Percentiles rank a stretch among this genome's conserved stretches.
Conservation (phyloP, 2,329 filamentous ascomycete genomes). For the Trichoderma breve region DNA sequence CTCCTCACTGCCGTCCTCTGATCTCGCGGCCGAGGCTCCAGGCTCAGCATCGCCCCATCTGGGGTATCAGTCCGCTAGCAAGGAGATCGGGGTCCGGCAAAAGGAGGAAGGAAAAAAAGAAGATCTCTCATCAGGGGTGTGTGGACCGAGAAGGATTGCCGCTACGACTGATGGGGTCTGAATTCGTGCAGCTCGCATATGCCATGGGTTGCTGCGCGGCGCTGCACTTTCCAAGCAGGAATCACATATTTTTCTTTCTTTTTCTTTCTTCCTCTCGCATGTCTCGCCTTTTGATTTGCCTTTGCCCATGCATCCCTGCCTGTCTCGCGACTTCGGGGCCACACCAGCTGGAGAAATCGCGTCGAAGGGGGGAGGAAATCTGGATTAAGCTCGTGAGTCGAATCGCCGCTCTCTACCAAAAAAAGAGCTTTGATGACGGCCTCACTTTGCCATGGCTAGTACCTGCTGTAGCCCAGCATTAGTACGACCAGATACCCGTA, state of each 20-base stretch:
- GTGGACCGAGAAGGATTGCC: neutral
- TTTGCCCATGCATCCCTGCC: neutral
- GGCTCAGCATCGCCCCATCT: neutral
- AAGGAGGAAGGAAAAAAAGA: neutral
- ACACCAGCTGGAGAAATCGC: neutral
- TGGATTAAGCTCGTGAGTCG: neutral
- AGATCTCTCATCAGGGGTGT: neutral
- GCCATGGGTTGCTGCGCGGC: neutral
- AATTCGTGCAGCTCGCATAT: neutral
- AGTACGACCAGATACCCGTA: neutral
- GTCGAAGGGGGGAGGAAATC: neutral
- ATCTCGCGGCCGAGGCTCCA: neutral
- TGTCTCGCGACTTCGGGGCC: neutral
- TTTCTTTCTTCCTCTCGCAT: neutral
- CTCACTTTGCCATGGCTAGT: neutral
- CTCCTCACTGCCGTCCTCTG: neutral
- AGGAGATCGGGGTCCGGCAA: conserved; percentile 9
- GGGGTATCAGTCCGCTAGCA: neutral
- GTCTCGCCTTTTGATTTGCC: neutral
- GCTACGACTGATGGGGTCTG: neutral
- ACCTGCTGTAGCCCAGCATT: neutral
- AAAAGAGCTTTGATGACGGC: neutral
- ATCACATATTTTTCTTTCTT: neutral
- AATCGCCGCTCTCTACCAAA: neutral
- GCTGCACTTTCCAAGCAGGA: neutral